These are phyloP conservation scores for Pseudocercospora eumusae DNA, from an alignment of 2,329 filamentous ascomycete genomes.

Conservation along the genomic window DNA sequence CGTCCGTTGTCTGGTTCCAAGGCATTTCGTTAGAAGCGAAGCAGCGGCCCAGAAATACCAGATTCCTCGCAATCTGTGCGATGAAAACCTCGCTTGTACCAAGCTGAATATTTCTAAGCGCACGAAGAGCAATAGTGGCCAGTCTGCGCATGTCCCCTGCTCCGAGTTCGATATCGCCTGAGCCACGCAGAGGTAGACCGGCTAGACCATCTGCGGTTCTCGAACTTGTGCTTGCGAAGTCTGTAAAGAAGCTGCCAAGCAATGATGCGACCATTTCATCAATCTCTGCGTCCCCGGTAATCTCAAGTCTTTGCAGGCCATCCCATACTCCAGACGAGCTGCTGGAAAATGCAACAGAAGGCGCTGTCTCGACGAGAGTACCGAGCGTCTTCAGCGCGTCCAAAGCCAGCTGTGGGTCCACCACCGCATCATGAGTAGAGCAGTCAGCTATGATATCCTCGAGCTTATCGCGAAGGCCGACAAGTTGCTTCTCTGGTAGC, in stretches of 20 bases:
- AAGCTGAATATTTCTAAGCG: constrained; percentile 64
- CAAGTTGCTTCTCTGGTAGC: constrained; percentile 68
- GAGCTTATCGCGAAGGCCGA: constrained; percentile 56
- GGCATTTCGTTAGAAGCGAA: constrained; percentile 59
- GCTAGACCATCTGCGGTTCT: constrained; percentile 51
- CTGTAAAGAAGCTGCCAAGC: constrained; percentile 73
- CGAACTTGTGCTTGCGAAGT: constrained; percentile 68
- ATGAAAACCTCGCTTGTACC: constrained; percentile 68
- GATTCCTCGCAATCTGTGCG: constrained; percentile 74
- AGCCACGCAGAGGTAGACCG: constrained; percentile 65
- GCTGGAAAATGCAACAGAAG: constrained; percentile 62
- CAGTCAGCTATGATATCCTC: constrained; percentile 56
- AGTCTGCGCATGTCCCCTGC: constrained; percentile 64
- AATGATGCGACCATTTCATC: constrained; percentile 76
- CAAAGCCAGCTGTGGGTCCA: constrained; percentile 72
- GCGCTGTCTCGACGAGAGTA: constrained; percentile 67
- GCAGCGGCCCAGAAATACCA: constrained; percentile 75
- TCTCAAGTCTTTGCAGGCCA: constrained; percentile 65
- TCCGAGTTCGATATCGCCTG: constrained; percentile 68
- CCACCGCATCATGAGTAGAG: constrained; percentile 52
- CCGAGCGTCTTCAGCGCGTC: constrained; percentile 69
- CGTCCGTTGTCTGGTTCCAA: constrained; percentile 44
- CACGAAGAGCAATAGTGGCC: constrained; percentile 58
- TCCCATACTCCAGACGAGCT: constrained; percentile 69
- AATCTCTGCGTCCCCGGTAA: constrained; percentile 69